These are phyloP conservation scores for Penicillium cosmopolitanum DNA, from an alignment of 495 filamentous ascomycete species.

Conservation along the genomic window DNA sequence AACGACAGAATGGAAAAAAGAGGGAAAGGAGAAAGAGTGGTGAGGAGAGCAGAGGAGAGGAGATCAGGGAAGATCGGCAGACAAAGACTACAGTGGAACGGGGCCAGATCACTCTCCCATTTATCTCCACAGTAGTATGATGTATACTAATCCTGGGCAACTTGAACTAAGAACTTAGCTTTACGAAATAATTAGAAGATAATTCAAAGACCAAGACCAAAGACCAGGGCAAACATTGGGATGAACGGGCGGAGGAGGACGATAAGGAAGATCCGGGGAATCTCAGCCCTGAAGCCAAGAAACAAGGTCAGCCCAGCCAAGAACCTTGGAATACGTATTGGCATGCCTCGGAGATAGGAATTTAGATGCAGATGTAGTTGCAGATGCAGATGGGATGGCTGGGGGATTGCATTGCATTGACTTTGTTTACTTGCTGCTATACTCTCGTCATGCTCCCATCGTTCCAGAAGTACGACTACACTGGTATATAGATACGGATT, in stretches of 20 bases:
- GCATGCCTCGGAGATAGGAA: no score
- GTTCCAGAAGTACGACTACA: neutral
- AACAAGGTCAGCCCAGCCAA: conserved; percentile 4
- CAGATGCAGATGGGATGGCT: no score
- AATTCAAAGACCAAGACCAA: no score
- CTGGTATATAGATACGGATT: no score
- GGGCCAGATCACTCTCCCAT: neutral
- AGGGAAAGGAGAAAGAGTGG: neutral
- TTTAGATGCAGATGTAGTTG: no score
- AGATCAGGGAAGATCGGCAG: conserved; percentile 7
- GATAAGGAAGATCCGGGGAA: conserved; percentile 26
- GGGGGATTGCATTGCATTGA: no score
- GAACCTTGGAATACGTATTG: neutral
- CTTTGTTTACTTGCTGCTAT: no score
- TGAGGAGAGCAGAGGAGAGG: neutral
- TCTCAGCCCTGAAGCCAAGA: conserved; percentile 5
- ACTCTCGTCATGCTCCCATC: no score
- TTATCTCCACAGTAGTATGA: no score
- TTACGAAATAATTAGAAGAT: no score
- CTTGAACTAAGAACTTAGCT: no score
- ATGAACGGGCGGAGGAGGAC: neutral
- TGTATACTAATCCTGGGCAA: no score
- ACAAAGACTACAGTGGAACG: neutral
- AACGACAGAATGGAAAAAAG: neutral
- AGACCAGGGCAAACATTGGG: neutral